Evolutionary conservation across 768 basidiomycete genomes (phyloP).

Genomic region (Boletus bicolor): DNA sequence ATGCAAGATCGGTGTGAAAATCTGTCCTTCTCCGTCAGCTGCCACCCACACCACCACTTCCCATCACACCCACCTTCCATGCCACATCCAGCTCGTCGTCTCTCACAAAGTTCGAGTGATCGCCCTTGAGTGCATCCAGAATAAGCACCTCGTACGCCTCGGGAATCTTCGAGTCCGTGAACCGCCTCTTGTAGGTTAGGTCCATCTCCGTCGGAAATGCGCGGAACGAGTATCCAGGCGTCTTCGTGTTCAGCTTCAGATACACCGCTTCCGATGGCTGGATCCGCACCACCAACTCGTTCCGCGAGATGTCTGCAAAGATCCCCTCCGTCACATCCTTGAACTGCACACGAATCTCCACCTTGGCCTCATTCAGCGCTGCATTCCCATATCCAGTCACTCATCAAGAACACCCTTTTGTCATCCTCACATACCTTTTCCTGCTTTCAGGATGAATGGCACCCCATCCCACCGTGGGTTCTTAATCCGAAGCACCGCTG

Average conservation of each 20-base stretch:
- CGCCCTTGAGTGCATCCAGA: conserved; percentile 93
- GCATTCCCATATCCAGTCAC: conserved; percentile 8
- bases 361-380: conserved; percentile 98
- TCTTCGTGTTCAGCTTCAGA: conserved; percentile 94
- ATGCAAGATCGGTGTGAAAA: conserved; percentile 91
- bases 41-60: background rate
- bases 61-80: conserved; percentile 73
- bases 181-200: conserved; percentile 94
- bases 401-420: conserved; percentile 9
- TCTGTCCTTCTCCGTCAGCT: conserved; percentile 44
- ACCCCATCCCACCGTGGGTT: conserved; percentile 99
- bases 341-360: conserved; percentile 96
- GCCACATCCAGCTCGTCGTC: conserved; percentile 96
- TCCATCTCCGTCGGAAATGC: conserved; percentile 98
- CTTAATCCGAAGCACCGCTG: conserved; percentile 85
- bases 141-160: conserved; percentile 97
- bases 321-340: conserved; percentile 97
- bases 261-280: conserved; percentile 97
- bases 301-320: conserved; percentile 93
- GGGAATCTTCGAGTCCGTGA: conserved; percentile 86
- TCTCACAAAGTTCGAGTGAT: conserved; percentile 98
- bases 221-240: conserved; percentile 85
- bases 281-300: conserved; percentile 96
- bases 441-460: conserved; percentile 96
- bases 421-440: conserved; percentile 70